phyloP scores from a whole-genome alignment of 352 stramenopile genomes.

The Phytophthora pini region DNA sequence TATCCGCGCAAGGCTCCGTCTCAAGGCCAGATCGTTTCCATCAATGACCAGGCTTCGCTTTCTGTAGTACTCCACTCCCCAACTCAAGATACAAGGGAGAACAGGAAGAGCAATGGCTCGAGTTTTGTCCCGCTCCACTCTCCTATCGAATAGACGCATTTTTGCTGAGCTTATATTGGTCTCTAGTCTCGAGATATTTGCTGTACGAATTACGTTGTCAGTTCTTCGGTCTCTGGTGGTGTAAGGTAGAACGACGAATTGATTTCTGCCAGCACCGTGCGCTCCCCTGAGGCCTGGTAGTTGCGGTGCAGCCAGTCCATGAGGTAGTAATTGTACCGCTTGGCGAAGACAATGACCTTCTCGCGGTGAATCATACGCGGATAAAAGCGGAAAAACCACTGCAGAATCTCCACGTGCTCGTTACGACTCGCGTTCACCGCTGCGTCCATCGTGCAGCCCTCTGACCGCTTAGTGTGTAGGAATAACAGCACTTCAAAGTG shows the following conservation, averaged over 20 bases:
- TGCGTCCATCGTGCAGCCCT: constrained; percentile 43
- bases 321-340: constrained; percentile 51
- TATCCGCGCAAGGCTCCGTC: constrained; percentile 36
- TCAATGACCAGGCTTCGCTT: constrained; percentile 18
- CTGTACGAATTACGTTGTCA: constrained; percentile 21
- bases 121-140: constrained; percentile 26
- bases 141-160: constrained; percentile 1
- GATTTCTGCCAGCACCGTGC: constrained; percentile 43
- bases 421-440: constrained; percentile 40
- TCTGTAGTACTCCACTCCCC: constrained; percentile 29
- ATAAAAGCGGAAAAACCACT: constrained; percentile 47
- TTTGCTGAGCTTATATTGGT: constrained; percentile 5
- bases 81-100: constrained; percentile 11
- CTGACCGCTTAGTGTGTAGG: constrained; percentile 35
- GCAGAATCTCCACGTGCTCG: constrained; percentile 45
- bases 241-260: constrained; percentile 48
- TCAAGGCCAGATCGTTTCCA: constrained; percentile 27
- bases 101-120: constrained; percentile 13
- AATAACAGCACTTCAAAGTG: constrained; percentile 53
- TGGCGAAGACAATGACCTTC: constrained; percentile 48
- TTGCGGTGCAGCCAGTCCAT: constrained; percentile 51
- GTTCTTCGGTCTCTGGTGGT: constrained; percentile 29
- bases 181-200: constrained; percentile 17
- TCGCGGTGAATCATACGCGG: constrained; percentile 45
- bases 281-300: constrained; percentile 41